These are phyloP conservation scores for Rubroboletus pulcherrimus DNA, from an alignment of 768 basidiomycete species.

Conservation along the genomic window DNA sequence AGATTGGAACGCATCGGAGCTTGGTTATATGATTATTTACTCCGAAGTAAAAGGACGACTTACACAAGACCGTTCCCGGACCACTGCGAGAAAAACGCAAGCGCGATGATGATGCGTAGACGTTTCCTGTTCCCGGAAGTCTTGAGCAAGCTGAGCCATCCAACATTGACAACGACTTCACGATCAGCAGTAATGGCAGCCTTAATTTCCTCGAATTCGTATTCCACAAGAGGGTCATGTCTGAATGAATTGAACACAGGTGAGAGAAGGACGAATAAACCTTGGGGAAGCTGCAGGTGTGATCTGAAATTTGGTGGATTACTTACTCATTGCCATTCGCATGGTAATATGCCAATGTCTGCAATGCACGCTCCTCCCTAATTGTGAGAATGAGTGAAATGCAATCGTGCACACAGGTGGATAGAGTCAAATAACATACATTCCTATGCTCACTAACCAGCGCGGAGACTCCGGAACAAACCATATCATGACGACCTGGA, in stretches of 20 bases:
- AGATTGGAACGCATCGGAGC: not conserved
- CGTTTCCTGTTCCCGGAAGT: not conserved
- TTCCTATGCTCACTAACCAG: not conserved
- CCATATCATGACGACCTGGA: not conserved
- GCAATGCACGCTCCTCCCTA: not conserved
- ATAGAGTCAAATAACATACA: not conserved
- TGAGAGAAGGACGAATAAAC: not conserved
- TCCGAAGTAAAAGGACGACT: not conserved
- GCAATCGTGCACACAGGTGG: too few species aligned
- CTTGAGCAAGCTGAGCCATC: not conserved
- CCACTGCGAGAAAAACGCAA: not conserved
- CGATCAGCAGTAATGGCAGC: not conserved
- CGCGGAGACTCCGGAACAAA: not conserved
- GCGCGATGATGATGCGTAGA: not conserved
- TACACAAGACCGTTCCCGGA: constrained; percentile 29
- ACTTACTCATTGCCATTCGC: not conserved
- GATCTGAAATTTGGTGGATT: not conserved
- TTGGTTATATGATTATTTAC: not conserved
- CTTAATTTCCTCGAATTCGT: not conserved
- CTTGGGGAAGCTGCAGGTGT: too few species aligned
- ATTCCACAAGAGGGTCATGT: not conserved
- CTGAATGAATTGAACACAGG: not conserved
- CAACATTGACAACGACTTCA: not conserved
- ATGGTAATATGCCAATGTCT: not conserved
- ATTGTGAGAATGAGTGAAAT: not conserved